A percentile compares a stretch with the other conserved stretches of the same genome.
Evolutionary conservation across 306 rosid species (phyloP).

Genomic region (Vigna mungo): DNA sequence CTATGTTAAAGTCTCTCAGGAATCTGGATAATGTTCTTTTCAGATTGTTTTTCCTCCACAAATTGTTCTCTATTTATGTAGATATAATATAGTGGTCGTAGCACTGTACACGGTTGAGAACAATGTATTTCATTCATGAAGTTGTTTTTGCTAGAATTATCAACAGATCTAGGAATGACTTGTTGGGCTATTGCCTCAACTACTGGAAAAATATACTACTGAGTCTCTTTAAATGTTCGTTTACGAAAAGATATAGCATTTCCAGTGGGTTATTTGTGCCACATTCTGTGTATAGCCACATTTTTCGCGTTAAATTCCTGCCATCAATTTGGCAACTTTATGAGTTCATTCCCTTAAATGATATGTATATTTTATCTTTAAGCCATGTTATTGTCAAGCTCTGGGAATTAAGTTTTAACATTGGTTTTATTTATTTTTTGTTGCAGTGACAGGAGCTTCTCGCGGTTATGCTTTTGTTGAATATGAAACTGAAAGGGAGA

Average conservation of each 20-base stretch:
- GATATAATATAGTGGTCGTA: background rate
- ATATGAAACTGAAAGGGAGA: slow-evolving; percentile 79
- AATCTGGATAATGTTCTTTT: background rate
- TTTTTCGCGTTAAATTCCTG: background rate
- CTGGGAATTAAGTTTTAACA: slow-evolving; percentile 3
- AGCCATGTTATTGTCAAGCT: background rate
- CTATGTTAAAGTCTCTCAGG: background rate
- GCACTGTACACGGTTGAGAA: background rate
- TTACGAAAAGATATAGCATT: background rate
- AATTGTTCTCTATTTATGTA: slow-evolving; percentile 19
- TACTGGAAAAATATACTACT: slow-evolving; percentile 5
- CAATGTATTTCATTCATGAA: background rate
- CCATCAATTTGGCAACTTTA: background rate
- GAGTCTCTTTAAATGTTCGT: background rate
- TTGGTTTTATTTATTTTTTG: slow-evolving; percentile 19
- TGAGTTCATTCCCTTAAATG: slow-evolving; percentile 4
- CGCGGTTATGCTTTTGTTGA: slow-evolving; percentile 96
- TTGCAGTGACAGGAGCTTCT: slow-evolving; percentile 90
- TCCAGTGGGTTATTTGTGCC: background rate
- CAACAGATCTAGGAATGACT: background rate
- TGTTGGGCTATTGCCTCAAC: background rate
- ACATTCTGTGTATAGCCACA: slow-evolving; percentile 1
- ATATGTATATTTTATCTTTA: background rate
- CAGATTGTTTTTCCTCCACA: background rate
- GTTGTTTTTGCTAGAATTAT: background rate